Base-by-base conservation (phyloP, 768 basidiomycete species). In the Leccinum variicolor region DNA sequence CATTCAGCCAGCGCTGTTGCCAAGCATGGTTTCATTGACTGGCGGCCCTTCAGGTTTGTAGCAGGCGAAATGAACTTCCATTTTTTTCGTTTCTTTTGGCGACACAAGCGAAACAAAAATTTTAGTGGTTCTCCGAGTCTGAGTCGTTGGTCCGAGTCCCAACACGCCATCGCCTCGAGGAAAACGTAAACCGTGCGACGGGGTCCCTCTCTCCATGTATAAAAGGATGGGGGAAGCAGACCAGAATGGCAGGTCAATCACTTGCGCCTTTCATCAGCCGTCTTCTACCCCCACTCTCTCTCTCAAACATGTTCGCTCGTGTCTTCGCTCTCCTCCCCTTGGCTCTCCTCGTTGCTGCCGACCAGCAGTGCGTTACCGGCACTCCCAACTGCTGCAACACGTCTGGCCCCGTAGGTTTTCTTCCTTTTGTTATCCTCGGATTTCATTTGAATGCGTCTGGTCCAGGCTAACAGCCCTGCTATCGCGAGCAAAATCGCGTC, bases 301-400 rank as follows among this genome's bases (percentile, higher is more conserved):
- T n/a, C n/a, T n/a, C n/a, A n/a, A 25, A 1, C 15, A 66, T 66
- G 65, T 55, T 68, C 25, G 54, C 66, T 54, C 65, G 61, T 6
- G 8, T 65, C 54, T 17, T 64, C 10, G 54, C 67, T 43, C 50
- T 69, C 25, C 21, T 61, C 2, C 61, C 61, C 17, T 29, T 69
- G 4, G 68, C 58, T 52, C 47, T 61, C 23, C 43, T 65, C 3
- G 65, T 25, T 14, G 50, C 58, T 21, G 63, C 63, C 11, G 23
- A 23, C 25, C 39, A 55, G 26, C 39, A 55, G 26, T 69, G 67
- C 31, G 53, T 34, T 59, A 62, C 53, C 13, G 56, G 61, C n/a
- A 3, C 3, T 17, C 6, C 39, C 14, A 6, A 26, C 6, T 68
- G 67, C 50, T 68, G 67, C n/a, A 13, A 62, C 31, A 9, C 3